phyloP scores from a whole-genome alignment of 768 basidiomycete genomes.

The Psilocybe cubensis region DNA sequence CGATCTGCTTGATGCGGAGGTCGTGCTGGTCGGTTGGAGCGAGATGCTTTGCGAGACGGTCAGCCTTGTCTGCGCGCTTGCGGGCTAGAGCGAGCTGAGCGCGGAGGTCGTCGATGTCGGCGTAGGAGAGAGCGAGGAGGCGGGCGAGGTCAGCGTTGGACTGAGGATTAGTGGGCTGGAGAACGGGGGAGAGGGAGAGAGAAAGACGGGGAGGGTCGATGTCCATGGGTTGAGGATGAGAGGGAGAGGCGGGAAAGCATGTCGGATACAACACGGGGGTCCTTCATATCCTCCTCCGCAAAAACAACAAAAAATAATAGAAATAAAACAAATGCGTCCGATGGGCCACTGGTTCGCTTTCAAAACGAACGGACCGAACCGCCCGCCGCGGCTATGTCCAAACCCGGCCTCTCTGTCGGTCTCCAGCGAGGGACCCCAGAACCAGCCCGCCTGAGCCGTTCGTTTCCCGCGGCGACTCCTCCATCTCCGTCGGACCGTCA shows the following conservation, averaged over 20 bases:
- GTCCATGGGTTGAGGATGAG: slow-evolving; percentile 3
- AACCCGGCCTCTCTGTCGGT: slow-evolving; percentile 10
- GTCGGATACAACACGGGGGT: slow-evolving; percentile 10
- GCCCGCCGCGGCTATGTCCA: slow-evolving; percentile 7
- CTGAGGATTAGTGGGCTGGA: not conserved
- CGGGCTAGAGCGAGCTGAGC: slow-evolving; percentile 45
- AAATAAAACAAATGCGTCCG: slow-evolving; percentile 6
- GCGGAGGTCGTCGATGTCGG: slow-evolving; percentile 53
- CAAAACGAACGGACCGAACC: not conserved
- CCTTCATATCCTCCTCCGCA: not conserved
- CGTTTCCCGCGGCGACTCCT: not conserved
- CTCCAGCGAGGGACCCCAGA: slow-evolving; percentile 1
- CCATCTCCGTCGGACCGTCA: slow-evolving; percentile 15
- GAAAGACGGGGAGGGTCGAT: slow-evolving; percentile 1
- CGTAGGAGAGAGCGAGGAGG: slow-evolving; percentile 56
- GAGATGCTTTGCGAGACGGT: slow-evolving; percentile 38
- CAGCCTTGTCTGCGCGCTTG: slow-evolving; percentile 58
- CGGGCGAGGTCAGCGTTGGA: slow-evolving; percentile 59
- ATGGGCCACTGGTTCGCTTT: not conserved
- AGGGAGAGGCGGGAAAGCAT: slow-evolving; percentile 2
- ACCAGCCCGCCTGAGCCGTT: not conserved
- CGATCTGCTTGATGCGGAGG: slow-evolving; percentile 34
- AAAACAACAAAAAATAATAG: slow-evolving; percentile 8
- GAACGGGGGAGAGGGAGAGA: slow-evolving; percentile 3
- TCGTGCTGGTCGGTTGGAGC: slow-evolving; percentile 22